phyloP scores from a whole-genome alignment of 2,329 filamentous ascomycete species.

The Metarhizium sp. region DNA sequence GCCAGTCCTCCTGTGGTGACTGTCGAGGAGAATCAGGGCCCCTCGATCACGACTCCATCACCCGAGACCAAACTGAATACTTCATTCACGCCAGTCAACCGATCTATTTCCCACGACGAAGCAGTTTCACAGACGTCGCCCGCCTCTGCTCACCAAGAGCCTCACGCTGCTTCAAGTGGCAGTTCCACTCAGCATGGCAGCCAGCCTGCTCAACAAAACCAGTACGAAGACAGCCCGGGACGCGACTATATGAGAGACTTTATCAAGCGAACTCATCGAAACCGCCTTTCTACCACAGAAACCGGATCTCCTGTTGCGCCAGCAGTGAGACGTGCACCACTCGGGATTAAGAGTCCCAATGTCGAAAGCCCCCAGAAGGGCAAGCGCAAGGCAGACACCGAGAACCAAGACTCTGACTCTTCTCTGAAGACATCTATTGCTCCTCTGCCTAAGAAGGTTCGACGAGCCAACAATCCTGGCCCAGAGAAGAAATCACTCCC shows the following conservation, averaged over 20 bases:
- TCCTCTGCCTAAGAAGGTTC: slow-evolving; percentile 15
- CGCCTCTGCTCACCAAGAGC: not conserved
- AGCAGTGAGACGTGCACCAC: slow-evolving; percentile 17
- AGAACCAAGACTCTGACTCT: slow-evolving; percentile 9
- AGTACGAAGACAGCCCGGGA: slow-evolving; percentile 22
- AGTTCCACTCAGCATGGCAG: not conserved
- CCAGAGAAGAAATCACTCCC: not conserved
- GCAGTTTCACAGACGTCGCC: slow-evolving; percentile 6
- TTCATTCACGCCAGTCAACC: slow-evolving; percentile 17
- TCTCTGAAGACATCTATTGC: slow-evolving; percentile 13
- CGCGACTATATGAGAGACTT: slow-evolving; percentile 26
- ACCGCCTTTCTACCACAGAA: slow-evolving; percentile 19
- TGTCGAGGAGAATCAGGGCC: not conserved
- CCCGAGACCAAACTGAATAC: slow-evolving; percentile 7
- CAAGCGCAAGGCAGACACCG: slow-evolving; percentile 22
- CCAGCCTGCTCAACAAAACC: not conserved
- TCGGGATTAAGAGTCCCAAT: slow-evolving; percentile 27
- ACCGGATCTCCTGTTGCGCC: slow-evolving; percentile 21
- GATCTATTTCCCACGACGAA: not conserved
- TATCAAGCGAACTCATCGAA: slow-evolving; percentile 23
- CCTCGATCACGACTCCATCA: not conserved
- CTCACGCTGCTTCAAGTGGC: not conserved
- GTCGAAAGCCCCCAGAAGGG: slow-evolving; percentile 21
- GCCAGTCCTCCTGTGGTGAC: not conserved
- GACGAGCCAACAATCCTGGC: slow-evolving; percentile 10